A percentile compares a stretch with the other conserved stretches of the same genome.
phyloP scores from a whole-genome alignment of 139 green algal genomes.

The Chlorella vulgaris region DNA sequence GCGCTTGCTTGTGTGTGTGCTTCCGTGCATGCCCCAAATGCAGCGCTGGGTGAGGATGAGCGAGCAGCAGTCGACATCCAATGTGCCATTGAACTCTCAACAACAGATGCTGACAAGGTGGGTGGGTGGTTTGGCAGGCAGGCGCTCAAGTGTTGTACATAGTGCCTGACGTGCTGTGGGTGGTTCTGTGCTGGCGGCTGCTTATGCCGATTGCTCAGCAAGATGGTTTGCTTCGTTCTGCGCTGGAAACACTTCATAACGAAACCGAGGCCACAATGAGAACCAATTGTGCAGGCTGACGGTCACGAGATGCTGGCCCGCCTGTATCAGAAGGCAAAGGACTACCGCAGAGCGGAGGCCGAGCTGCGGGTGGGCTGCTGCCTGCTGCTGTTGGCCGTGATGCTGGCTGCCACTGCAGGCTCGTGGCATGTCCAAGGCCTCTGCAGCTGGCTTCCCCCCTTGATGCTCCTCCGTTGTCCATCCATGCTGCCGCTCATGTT shows the following conservation, averaged over 20 bases:
- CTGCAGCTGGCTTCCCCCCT: no score
- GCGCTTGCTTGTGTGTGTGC: no score
- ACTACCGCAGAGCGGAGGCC: constrained; percentile 60
- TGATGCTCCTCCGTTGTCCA: no score
- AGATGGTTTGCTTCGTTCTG: no score
- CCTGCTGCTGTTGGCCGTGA: no score
- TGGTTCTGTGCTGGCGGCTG: no score
- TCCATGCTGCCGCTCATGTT: background rate
- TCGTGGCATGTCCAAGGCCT: no score
- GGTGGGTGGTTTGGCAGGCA: no score
- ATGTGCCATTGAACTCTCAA: constrained; percentile 53
- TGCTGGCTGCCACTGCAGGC: no score
- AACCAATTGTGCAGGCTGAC: constrained; percentile 32
- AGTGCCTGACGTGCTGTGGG: background rate
- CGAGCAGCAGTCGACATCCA: constrained; percentile 69
- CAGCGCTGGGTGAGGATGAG: constrained; percentile 64
- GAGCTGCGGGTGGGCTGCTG: constrained; percentile 11
- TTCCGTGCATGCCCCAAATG: background rate
- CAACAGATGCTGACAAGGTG: constrained; percentile 33
- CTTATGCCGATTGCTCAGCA: no score
- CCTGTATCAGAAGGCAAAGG: constrained; percentile 72
- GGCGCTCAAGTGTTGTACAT: background rate
- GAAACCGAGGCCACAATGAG: no score
- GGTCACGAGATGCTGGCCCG: constrained; percentile 57
- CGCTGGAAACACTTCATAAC: no score